Evolutionary conservation across 108 stramenopile species (phyloP).

Genomic region (Cyclotella cryptica): DNA sequence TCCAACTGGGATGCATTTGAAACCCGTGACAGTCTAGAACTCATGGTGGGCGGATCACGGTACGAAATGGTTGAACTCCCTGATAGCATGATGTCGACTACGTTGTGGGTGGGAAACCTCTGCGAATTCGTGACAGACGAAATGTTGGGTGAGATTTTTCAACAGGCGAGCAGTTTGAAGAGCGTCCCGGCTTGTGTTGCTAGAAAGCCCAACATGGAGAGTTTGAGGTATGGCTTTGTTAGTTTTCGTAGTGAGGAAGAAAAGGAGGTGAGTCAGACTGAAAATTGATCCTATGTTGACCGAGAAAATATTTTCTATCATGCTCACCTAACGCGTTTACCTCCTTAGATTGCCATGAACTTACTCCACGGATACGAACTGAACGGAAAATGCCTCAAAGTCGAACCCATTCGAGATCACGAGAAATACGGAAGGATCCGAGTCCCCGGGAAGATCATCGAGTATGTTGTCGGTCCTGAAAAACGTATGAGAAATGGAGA

Average conservation of each 20-base stretch:
- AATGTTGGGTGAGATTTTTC: slow-evolving; percentile 72
- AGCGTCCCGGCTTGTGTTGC: slow-evolving; percentile 83
- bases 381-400: slow-evolving; percentile 65
- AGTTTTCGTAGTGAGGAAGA: slow-evolving; percentile 74
- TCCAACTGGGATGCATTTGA: slow-evolving; percentile 57
- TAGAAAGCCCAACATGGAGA: slow-evolving; percentile 69
- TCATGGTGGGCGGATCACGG: slow-evolving; percentile 71
- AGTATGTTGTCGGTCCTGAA: slow-evolving; percentile 66
- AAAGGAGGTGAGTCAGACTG: slow-evolving; percentile 63
- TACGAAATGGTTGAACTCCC: slow-evolving; percentile 85
- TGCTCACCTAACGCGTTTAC: background rate
- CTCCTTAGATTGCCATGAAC: slow-evolving; percentile 62
- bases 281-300: background rate
- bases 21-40: slow-evolving; percentile 64
- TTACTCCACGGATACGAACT: slow-evolving; percentile 69
- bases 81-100: slow-evolving; percentile 82
- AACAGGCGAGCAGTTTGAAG: slow-evolving; percentile 57
- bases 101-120: slow-evolving; percentile 81
- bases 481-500: slow-evolving; percentile 43
- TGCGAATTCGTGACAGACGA: slow-evolving; percentile 84
- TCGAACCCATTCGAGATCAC: slow-evolving; percentile 79
- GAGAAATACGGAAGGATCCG: slow-evolving; percentile 70
- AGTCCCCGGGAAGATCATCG: slow-evolving; percentile 79
- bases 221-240: slow-evolving; percentile 80
- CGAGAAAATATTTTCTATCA: background rate